Evolutionary conservation across 345 rosid genomes (phyloP).

Genomic region (Brassica carinata): DNA sequence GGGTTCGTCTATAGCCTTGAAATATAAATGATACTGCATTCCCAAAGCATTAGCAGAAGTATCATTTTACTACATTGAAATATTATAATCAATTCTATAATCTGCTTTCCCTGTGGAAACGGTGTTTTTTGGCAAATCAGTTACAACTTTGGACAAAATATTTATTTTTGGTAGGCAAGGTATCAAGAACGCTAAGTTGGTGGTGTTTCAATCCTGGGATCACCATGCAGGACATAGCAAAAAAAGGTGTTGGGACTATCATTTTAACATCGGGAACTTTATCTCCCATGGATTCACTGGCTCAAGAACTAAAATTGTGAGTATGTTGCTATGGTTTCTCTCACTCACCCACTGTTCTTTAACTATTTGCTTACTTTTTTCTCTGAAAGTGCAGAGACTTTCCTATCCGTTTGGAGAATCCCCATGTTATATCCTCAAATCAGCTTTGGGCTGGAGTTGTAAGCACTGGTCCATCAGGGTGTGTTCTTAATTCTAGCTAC

Average conservation of each 20-base stretch:
- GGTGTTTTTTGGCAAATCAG: not conserved
- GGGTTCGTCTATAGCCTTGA: constrained; percentile 17
- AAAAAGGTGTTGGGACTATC: constrained; percentile 80
- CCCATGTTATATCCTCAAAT: constrained; percentile 91
- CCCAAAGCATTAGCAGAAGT: constrained; percentile 11
- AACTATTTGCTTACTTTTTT: constrained; percentile 11
- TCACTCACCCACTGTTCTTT: constrained; percentile 13
- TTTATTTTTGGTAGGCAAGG: constrained; percentile 60
- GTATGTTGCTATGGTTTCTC: constrained; percentile 28
- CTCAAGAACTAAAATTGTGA: constrained; percentile 86
- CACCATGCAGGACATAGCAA: constrained; percentile 81
- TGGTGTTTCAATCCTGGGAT: constrained; percentile 99
- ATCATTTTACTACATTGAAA: constrained; percentile 7
- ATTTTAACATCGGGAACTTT: constrained; percentile 96
- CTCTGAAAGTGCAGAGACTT: constrained; percentile 60
- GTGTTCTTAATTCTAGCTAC: constrained; percentile 76
- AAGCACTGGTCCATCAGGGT: constrained; percentile 82
- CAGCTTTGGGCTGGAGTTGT: constrained; percentile 98
- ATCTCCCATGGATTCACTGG: constrained; percentile 93
- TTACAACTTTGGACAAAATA: not conserved
- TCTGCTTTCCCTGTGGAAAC: constrained; percentile 9
- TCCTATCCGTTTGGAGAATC: constrained; percentile 92
- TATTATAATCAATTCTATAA: not conserved
- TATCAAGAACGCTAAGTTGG: constrained; percentile 90
- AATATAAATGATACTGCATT: constrained; percentile 1